A percentile compares a stretch with the other conserved stretches of the same genome.
Evolutionary conservation across 1,139 yeast species (phyloP).

Genomic region (Yamadazyma buinensis): DNA sequence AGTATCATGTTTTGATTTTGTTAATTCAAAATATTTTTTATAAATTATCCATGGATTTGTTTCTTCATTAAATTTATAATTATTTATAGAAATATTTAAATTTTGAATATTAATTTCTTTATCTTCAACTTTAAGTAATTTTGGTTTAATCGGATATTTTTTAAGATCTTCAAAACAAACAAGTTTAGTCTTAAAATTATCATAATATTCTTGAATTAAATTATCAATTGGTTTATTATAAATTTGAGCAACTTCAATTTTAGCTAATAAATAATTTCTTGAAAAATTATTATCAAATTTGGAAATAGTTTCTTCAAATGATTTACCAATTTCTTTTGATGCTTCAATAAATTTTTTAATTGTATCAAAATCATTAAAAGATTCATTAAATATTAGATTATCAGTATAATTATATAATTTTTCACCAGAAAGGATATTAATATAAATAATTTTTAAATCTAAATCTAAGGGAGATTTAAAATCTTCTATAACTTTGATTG

Average conservation of each 20-base stretch:
- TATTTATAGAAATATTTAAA: slow-evolving; percentile 44
- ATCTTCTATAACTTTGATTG: slow-evolving; percentile 24
- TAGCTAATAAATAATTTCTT: slow-evolving; percentile 58
- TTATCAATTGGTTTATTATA: slow-evolving; percentile 15
- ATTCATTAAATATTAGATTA: slow-evolving; percentile 35
- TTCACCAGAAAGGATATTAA: slow-evolving; percentile 38
- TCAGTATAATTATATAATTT: slow-evolving; percentile 30
- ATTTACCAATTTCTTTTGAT: slow-evolving; percentile 25
- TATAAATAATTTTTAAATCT: slow-evolving; percentile 52
- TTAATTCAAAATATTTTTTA: slow-evolving; percentile 21
- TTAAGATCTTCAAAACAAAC: slow-evolving; percentile 61
- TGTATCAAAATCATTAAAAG: slow-evolving; percentile 57
- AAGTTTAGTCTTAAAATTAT: slow-evolving; percentile 43
- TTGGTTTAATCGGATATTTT: slow-evolving; percentile 19
- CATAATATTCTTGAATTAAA: slow-evolving; percentile 40
- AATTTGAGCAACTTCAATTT: slow-evolving; percentile 40
- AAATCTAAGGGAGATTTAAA: slow-evolving; percentile 43
- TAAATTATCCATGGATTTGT: slow-evolving; percentile 31
- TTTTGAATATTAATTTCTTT: slow-evolving; percentile 16
- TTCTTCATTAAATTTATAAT: slow-evolving; percentile 12
- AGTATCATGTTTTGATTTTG: slow-evolving; percentile 42
- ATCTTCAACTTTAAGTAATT: background rate
- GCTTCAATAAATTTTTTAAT: slow-evolving; percentile 54
- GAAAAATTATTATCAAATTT: slow-evolving; percentile 26
- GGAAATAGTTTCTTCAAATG: slow-evolving; percentile 21